Conservation (phyloP, 352 stramenopile species). For the Halophytophthora batemanensis region DNA sequence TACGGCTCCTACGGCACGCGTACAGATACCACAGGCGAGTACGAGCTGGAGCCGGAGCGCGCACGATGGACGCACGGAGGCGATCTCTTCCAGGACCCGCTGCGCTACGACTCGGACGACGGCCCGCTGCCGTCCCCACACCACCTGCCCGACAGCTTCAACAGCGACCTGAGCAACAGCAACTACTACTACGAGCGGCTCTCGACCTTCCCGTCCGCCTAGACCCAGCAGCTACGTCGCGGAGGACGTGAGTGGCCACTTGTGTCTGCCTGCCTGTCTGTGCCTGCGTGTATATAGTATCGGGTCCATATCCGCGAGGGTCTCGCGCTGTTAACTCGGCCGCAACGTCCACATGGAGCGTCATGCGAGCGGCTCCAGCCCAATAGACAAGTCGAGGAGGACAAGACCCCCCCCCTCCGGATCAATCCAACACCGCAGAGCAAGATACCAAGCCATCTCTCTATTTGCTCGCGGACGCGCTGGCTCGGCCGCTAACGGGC, state of each 20-base stretch:
- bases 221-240: too few relatives aligned
- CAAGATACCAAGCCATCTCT: too few relatives aligned
- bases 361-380: too few relatives aligned
- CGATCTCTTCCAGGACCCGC: conserved; percentile 78
- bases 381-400: too few relatives aligned
- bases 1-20: conserved; percentile 53
- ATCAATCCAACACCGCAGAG: too few relatives aligned
- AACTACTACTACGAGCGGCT: conserved; percentile 34
- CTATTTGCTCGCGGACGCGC: conserved; percentile 16
- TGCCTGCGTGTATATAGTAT: too few relatives aligned
- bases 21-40: conserved; percentile 12
- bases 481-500: conserved; percentile 9
- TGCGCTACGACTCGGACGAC: conserved; percentile 85
- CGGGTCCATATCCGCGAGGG: too few relatives aligned
- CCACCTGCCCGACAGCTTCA: conserved; percentile 60
- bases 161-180: conserved; percentile 57
- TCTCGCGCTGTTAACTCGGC: too few relatives aligned
- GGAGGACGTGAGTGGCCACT: too few relatives aligned
- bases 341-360: too few relatives aligned
- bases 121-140: conserved; percentile 54
- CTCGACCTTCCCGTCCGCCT: conserved; percentile 12
- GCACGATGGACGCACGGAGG: conserved; percentile 77
- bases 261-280: too few relatives aligned
- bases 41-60: conserved; percentile 30
- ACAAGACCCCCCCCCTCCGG: too few relatives aligned